Evolutionary conservation across 495 filamentous ascomycete genomes (phyloP).

Genomic region (Amorphotheca resinae): DNA sequence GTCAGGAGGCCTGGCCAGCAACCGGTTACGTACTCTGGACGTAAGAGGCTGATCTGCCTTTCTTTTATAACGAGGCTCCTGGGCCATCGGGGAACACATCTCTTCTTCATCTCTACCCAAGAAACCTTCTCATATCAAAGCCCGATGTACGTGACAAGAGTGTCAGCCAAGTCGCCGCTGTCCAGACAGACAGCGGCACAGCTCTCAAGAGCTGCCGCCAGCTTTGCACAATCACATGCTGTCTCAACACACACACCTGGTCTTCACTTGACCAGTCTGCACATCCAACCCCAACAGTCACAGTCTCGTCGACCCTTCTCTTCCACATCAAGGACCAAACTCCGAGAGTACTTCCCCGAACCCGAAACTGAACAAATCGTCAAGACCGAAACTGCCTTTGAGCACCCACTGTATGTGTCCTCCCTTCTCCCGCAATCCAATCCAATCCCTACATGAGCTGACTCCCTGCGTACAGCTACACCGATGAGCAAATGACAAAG

Average conservation of each 20-base stretch:
- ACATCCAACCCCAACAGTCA: slow-evolving; percentile 4
- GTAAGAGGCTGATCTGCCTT: too few relatives aligned
- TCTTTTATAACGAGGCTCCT: too few relatives aligned
- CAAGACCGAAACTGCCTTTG: slow-evolving; percentile 48
- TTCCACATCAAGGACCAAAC: slow-evolving; percentile 13
- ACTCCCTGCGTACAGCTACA: slow-evolving; percentile 34
- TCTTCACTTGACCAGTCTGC: slow-evolving; percentile 8
- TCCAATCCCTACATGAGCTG: slow-evolving; percentile 1
- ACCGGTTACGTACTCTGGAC: too few relatives aligned
- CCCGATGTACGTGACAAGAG: slow-evolving; percentile 16
- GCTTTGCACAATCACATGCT: slow-evolving; percentile 16
- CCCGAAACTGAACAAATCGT: slow-evolving; percentile 25
- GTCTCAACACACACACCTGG: slow-evolving; percentile 5
- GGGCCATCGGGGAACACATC: too few relatives aligned
- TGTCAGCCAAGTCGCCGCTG: slow-evolving; percentile 8
- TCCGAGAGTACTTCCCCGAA: slow-evolving; percentile 19
- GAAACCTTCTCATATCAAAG: too few relatives aligned
- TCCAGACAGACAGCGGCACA: slow-evolving; percentile 17
- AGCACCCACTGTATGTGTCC: slow-evolving; percentile 44
- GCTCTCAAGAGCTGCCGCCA: slow-evolving; percentile 15
- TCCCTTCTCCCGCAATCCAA: neutral
- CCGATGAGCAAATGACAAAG: slow-evolving; percentile 46
- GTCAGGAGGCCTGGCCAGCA: too few relatives aligned
- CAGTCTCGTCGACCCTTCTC: slow-evolving; percentile 16
- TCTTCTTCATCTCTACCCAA: too few relatives aligned